Conservation (phyloP, 169 alveolate genomes). For the Plasmodium yoelii region DNA sequence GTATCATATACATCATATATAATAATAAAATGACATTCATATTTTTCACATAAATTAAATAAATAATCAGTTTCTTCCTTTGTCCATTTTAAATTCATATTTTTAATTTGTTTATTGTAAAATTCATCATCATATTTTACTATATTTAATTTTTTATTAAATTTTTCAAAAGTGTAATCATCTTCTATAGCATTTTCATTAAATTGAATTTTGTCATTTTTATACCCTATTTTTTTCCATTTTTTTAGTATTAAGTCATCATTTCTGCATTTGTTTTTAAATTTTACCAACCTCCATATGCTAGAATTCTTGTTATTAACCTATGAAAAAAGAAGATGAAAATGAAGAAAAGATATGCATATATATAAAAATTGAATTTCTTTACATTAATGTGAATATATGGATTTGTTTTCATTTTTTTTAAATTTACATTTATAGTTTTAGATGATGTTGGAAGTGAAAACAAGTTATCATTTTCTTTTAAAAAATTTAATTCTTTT, state of each 20-base stretch:
- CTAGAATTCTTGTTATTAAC: slow-evolving; percentile 73
- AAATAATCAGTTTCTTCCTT: slow-evolving; percentile 89
- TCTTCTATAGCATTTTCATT: slow-evolving; percentile 67
- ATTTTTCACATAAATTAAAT: slow-evolving; percentile 89
- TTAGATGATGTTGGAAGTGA: slow-evolving; percentile 72
- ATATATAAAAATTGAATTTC: background rate
- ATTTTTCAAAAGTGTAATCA: slow-evolving; percentile 82
- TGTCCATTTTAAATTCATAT: slow-evolving; percentile 81
- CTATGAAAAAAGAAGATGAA: background rate
- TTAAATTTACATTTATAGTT: slow-evolving; percentile 42
- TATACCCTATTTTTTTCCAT: slow-evolving; percentile 82
- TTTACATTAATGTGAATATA: slow-evolving; percentile 2
- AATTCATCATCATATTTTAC: slow-evolving; percentile 85
- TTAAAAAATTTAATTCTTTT: slow-evolving; percentile 45
- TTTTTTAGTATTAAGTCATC: slow-evolving; percentile 83
- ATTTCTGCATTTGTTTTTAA: slow-evolving; percentile 83
- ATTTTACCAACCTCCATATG: slow-evolving; percentile 82
- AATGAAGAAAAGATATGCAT: background rate
- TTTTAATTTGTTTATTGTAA: slow-evolving; percentile 73
- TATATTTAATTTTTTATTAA: slow-evolving; percentile 82
- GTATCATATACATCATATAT: slow-evolving; percentile 86
- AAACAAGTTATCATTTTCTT: slow-evolving; percentile 62
- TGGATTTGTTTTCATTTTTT: background rate
- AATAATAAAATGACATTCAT: slow-evolving; percentile 87
- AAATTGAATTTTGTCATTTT: slow-evolving; percentile 55